Percentiles rank a stretch among this genome's conserved stretches.
Conservation (phyloP, 495 filamentous ascomycete genomes). For the Beverwykella pulmonaria region DNA sequence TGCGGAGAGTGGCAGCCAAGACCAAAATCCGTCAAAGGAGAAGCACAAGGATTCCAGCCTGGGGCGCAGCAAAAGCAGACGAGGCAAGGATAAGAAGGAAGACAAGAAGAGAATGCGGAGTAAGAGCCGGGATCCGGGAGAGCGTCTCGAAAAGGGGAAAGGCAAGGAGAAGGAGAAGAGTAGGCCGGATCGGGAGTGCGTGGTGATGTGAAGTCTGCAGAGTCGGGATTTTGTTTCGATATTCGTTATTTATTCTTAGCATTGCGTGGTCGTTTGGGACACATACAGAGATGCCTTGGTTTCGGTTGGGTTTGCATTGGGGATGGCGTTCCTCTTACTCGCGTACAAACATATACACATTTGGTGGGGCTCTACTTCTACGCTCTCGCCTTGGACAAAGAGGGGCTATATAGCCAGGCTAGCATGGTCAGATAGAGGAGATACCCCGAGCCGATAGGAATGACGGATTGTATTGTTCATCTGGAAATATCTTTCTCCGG, state of each 20-base stretch:
- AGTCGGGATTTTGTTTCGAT: not conserved
- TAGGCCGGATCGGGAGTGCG: constrained; percentile 71
- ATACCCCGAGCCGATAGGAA: constrained; percentile 5
- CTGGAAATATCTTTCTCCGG: too few species aligned
- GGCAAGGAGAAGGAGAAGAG: constrained; percentile 46
- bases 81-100: constrained; percentile 48
- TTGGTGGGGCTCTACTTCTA: not conserved
- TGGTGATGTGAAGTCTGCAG: constrained; percentile 54
- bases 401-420: not conserved
- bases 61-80: constrained; percentile 44
- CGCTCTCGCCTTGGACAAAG: not conserved
- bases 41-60: constrained; percentile 39
- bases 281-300: not conserved
- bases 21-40: constrained; percentile 48
- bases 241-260: not conserved
- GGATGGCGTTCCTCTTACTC: not conserved
- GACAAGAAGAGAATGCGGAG: constrained; percentile 52
- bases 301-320: not conserved
- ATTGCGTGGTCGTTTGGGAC: constrained; percentile 7
- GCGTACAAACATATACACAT: not conserved
- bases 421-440: constrained; percentile 13
- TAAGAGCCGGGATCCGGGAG: constrained; percentile 43
- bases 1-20: constrained; percentile 38
- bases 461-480: not conserved
- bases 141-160: constrained; percentile 33